Percentiles rank a stretch among this genome's conserved stretches.
phyloP scores from a whole-genome alignment of 1,139 yeast genomes.

The Diutina scorzettiae region DNA sequence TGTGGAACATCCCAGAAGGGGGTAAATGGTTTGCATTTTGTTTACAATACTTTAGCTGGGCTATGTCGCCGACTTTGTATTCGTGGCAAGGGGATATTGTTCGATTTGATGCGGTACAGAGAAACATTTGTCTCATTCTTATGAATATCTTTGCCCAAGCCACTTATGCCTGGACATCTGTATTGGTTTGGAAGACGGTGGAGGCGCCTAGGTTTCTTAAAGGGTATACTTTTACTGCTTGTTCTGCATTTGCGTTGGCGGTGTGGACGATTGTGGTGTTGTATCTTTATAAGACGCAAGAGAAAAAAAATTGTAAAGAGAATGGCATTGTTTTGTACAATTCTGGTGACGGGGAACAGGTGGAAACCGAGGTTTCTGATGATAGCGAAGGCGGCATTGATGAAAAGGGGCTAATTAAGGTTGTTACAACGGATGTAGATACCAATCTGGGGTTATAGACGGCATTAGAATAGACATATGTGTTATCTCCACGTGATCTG shows the following conservation, averaged over 20 bases:
- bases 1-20: slow-evolving; percentile 12
- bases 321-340: slow-evolving; percentile 18
- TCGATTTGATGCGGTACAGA: slow-evolving; percentile 29
- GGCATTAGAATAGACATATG: no score
- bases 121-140: slow-evolving; percentile 16
- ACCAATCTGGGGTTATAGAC: no score
- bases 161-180: slow-evolving; percentile 13
- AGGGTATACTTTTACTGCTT: slow-evolving; percentile 11
- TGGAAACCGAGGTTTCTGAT: no score
- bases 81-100: slow-evolving; percentile 35
- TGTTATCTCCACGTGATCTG: no score
- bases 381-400: no score
- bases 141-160: slow-evolving; percentile 14
- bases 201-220: slow-evolving; percentile 13
- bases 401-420: no score
- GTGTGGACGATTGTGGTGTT: slow-evolving; percentile 24
- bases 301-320: slow-evolving; percentile 34
- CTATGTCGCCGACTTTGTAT: slow-evolving; percentile 37
- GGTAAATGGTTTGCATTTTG: slow-evolving; percentile 12
- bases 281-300: slow-evolving; percentile 46
- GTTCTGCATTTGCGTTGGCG: neutral
- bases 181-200: slow-evolving; percentile 15
- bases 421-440: no score
- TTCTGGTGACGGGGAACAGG: neutral
- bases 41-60: slow-evolving; percentile 33